Base-by-base conservation (phyloP, 371 early-diverging fungal genomes). In the Umbelopsis sp. region DNA sequence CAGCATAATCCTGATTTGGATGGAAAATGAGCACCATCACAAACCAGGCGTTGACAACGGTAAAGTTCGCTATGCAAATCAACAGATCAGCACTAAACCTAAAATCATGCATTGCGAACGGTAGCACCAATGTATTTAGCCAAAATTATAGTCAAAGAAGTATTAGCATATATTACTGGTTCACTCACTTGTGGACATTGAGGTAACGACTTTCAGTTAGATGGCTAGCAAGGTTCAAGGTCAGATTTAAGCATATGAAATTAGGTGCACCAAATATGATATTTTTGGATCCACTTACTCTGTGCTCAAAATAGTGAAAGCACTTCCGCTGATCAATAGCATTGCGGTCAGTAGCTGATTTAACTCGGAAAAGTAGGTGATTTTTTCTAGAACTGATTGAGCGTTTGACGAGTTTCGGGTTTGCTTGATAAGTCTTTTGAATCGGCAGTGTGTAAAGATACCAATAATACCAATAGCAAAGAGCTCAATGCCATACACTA, bases 361-460 rank as follows among this genome's bases (percentile, higher is more conserved):
- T 66, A 72, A 41, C 45, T 72, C 72, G 7, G 69, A 65, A 50
- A 72, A 72, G 52, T 72, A 72, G 18, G 37, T 65, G 9, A 69
- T 24, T 66, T 69, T 72, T 14, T 44, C 44, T 24, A 69, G 44
- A 1, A 72, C 51, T 38, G 46, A n/a, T 24, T 70, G 16, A 3
- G 45, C 14, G 38, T 72, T 62, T 12, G 53, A 32, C 14, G 38
- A 16, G 14, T 37, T 11, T 6, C 32, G 25, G 25, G 66, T 51
- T 46, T 37, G 38, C 41, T 45, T 14, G 57, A 72, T 69, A 20
- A 72, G 65, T 1, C 50, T 38, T 11, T 25, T 8, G 35, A 72
- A 72, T 22, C 70, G 50, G 16, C 10, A 29, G 44, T 72, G 70
- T 0, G 70, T 69, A 32, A 44, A 50, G 14, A 72, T 44, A 5